Conservation (phyloP, 1,284 basidiomycete genomes). For the Sanghuangporus sanghuang region DNA sequence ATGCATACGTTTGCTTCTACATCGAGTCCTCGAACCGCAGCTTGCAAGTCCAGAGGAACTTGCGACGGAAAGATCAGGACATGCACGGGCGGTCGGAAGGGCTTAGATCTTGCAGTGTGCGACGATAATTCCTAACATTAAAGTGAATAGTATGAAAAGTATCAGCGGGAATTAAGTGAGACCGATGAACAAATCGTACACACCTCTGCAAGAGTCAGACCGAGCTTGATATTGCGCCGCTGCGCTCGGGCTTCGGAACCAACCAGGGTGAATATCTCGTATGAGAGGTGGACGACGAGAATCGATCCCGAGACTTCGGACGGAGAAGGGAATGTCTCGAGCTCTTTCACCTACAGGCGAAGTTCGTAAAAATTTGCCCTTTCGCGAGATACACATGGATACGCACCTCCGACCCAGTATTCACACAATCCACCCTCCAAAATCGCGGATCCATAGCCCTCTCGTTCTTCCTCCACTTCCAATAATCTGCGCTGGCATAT, state of each 20-base stretch:
- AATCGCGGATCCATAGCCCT: conserved; percentile 37
- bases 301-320: conserved; percentile 36
- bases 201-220: conserved; percentile 52
- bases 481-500: conserved; percentile 73
- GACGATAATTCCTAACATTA: conserved; percentile 46
- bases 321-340: conserved; percentile 26
- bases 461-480: conserved; percentile 56
- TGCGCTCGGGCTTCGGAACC: conserved; percentile 55
- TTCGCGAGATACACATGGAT: not conserved
- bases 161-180: not conserved
- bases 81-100: conserved; percentile 68
- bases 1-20: conserved; percentile 32
- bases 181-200: conserved; percentile 18
- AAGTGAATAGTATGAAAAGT: not conserved
- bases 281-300: conserved; percentile 64
- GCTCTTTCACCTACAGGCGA: conserved; percentile 25
- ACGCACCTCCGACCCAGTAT: conserved; percentile 6
- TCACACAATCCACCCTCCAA: conserved; percentile 51
- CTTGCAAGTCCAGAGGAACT: conserved; percentile 61
- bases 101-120: conserved; percentile 43
- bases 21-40: conserved; percentile 63
- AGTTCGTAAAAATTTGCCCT: not conserved
- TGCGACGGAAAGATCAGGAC: conserved; percentile 65
- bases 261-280: conserved; percentile 77
- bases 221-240: conserved; percentile 55